Base-by-base conservation (phyloP, 441 rosid species). In the Brassica hybrid region DNA sequence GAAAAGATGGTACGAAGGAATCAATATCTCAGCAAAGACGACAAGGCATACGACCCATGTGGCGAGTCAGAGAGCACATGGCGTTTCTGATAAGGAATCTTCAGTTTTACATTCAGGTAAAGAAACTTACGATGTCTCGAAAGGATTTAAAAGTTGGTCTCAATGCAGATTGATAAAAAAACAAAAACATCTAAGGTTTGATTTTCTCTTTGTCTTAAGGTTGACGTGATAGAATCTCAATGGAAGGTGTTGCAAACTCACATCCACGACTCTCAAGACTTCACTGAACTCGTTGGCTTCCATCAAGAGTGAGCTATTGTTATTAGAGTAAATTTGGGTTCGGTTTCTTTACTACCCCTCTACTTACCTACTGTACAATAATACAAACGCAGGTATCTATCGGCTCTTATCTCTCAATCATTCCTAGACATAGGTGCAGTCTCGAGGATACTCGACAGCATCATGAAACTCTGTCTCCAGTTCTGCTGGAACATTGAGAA, bases 21-120 rank as follows among this genome's bases (percentile, higher is more conserved):
- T 86, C 97, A 65, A 75, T 75, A 72, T 84, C 89, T 78, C 96
- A 86, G 81, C 96, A 90, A 80, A 85, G 88, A 58, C 83, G 93
- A 72, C 99, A 90, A 73, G 90, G 88, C 45, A 87, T 87, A 74
- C 88, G 91, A 85, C 97, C 99, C 80, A 87, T 90, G 90, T 96
- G 99, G 99, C 95, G 87, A 64, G 88, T 93, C 69, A 89, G 99
- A 77, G 99, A 96, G 90, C 97, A 92, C 83, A 96, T 93, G 99
- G 98, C 97, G 54, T 96, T 96, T 85, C 84, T 96, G 75, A 93
- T 92, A 69, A 86, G 98, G 83, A 96, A 96, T 83, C 98, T 96
- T 80, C 99, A 95, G 80, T 95, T 95, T 83, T 95, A 93, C 75
- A 95, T 93, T 79, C 99, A 95, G 97, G 99, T 95, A 78, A 67